A percentile compares a stretch with the other conserved stretches of the same genome.
Evolutionary conservation across 371 early-diverging fungal genomes (phyloP).

Genomic region (Mortierella sp.): DNA sequence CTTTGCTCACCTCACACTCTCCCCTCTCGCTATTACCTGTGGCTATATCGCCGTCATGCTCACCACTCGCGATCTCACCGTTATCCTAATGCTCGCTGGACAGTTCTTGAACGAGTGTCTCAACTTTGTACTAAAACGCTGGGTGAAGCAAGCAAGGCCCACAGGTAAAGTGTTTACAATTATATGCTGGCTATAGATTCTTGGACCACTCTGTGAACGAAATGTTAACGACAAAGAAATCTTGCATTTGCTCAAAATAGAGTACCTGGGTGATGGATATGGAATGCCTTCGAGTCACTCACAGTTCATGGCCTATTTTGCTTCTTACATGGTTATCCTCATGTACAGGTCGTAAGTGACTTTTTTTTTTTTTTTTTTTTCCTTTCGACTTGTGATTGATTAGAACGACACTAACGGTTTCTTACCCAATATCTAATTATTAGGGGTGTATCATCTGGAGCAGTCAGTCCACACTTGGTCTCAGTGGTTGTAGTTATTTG

Average conservation of each 20-base stretch:
- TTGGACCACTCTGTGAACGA: neutral
- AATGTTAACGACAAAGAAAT: too few species aligned
- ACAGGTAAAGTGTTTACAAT: slow-evolving; percentile 59
- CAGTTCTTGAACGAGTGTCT: slow-evolving; percentile 86
- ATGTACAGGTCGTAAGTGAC: slow-evolving; percentile 61
- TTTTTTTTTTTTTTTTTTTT: neutral
- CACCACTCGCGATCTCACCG: slow-evolving; percentile 80
- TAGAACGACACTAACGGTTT: neutral
- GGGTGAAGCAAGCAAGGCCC: slow-evolving; percentile 83
- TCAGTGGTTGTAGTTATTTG: slow-evolving; percentile 24
- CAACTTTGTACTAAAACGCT: slow-evolving; percentile 79
- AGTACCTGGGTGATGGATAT: slow-evolving; percentile 86
- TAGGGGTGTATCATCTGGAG: slow-evolving; percentile 25
- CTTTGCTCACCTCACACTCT: slow-evolving; percentile 79
- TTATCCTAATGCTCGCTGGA: slow-evolving; percentile 80
- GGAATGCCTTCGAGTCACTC: slow-evolving; percentile 97
- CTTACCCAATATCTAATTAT: neutral
- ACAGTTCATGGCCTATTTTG: slow-evolving; percentile 92
- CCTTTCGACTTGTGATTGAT: neutral
- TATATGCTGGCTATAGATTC: too few species aligned
- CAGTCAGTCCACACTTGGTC: slow-evolving; percentile 27
- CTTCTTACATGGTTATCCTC: slow-evolving; percentile 74
- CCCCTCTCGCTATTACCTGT: slow-evolving; percentile 86
- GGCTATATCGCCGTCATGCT: slow-evolving; percentile 84
- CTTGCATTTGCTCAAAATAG: slow-evolving; percentile 48